Evolutionary conservation across 2,329 filamentous ascomycete species (phyloP), one percentile per base, ranked within the genome.

Genomic region (Diaporthe batatas): DNA sequence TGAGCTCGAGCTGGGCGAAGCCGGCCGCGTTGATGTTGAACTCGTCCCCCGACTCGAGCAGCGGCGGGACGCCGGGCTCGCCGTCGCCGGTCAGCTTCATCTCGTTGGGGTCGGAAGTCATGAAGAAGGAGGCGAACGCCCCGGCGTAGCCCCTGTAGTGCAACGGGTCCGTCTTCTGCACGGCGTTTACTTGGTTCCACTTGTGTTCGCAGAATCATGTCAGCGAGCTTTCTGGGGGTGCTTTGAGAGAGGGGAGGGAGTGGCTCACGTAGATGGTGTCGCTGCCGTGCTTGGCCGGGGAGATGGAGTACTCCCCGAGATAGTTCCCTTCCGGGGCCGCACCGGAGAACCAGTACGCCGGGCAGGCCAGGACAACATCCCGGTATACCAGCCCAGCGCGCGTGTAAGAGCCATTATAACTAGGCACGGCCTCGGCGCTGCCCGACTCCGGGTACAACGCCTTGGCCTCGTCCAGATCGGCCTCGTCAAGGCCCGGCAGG

Each of bases 41-140:
- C 78, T 91, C 85, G 72, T 84, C 77, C 0, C 81, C 83, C 0
- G 80, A 77, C 23, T 78, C 77, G 10, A 87, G 75, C 62, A 65
- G 62, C 12, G 78, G 74, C 1, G 89, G 88, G 10, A 90, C 85
- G 1, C 81, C 85, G 21, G 80, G 79, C 59, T 84, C 77, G 36
- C 80, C 81, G 1, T 73, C 73, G 69, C 84, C 82, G 0, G 88
- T 90, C 47, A 91, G 74, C 73, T 91, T 91, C 72, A 88, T 83
- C 16, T 83, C 80, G 76, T 91, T 91, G 0, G 90, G 88, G 78
- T 91, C 84, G 0, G 88, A 88, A 0, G 87, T 89, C 78, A 88
- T 84, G 72, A 91, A 87, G 79, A 91, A 91, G 32, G 86, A 89
- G 0, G 87, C 89, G 77, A 91, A 86, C 0, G 89, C 89, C 6